Evolutionary conservation across 176 grass and related monocot genomes (phyloP), one percentile per base, ranked within the genome.

Genomic region (Raddia distichophylla): DNA sequence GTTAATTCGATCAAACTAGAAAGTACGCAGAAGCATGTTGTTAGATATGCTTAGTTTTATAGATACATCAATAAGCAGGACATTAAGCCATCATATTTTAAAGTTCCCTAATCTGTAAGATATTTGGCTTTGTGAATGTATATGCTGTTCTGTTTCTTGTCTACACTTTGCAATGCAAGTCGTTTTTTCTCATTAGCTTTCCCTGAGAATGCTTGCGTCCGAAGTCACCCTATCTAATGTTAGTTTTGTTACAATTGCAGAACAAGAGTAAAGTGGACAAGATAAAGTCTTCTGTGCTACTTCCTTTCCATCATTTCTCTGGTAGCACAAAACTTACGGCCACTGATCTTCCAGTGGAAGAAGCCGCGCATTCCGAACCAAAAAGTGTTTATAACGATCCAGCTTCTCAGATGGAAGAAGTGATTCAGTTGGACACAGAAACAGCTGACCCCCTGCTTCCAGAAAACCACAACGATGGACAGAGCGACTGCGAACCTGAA

Each of bases 241-340:
- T 81, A 13, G 54, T 35, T 77, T n/a, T 83, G 13, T 88, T 47
- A 16, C 70, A 80, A 79, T 56, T 82, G 59, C 77, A 93, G 90
- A 87, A 49, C 64, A 85, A 95, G 77, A 95, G 56, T 56, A 97
- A 91, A 72, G 71, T 97, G 64, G 94, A 91, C 73, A 91, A 91
- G 84, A 91, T 93, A 74, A 89, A 86, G 16, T 89, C 89, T 75
- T 88, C 86, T 0, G 78, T 93, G 64, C 51, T 74, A 18, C 87
- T 97, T 71, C 94, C 94, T 64, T 94, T 94, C 84, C 80, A 94
- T 87, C 37, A 94, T 87, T 92, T 94, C 78, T 84, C 87, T 65
- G 87, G 89, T 35, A 75, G 19, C 67, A 72, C 72, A 74, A 81
- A 86, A 59, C 83, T 51, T 58, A 61, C 3, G 14, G 11, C 82